A percentile compares a stretch with the other conserved stretches of the same genome.
Evolutionary conservation across 2,329 filamentous ascomycete species (phyloP).

Genomic region (Botryotinia narcissicola): DNA sequence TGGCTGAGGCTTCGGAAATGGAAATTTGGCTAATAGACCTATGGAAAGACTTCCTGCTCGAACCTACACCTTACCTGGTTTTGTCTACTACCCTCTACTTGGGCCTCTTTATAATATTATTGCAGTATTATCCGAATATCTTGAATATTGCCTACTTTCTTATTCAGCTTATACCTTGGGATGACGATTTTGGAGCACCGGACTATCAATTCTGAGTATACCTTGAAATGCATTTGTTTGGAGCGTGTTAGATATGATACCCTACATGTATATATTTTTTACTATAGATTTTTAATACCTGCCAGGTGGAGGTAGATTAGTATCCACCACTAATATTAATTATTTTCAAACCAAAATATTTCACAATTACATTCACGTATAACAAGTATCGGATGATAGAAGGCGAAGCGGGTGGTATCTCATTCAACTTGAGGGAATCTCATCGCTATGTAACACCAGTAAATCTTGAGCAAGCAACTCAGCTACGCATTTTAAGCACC

Average conservation of each 20-base stretch:
- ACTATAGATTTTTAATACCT: slow-evolving; percentile 3
- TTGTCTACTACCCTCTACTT: slow-evolving; percentile 29
- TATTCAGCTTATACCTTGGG: slow-evolving; percentile 31
- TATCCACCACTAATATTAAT: slow-evolving; percentile 20
- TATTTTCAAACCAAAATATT: not conserved
- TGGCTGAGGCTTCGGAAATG: slow-evolving; percentile 25
- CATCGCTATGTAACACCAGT: not conserved
- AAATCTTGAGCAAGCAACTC: not conserved
- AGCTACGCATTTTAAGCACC: not conserved
- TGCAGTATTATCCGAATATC: slow-evolving; percentile 26
- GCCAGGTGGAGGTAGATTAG: slow-evolving; percentile 20
- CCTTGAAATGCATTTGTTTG: slow-evolving; percentile 7
- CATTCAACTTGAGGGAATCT: not conserved
- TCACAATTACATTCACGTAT: not conserved
- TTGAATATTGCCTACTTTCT: slow-evolving; percentile 29
- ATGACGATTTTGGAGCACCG: slow-evolving; percentile 26
- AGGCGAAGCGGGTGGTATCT: slow-evolving; percentile 15
- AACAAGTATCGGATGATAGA: not conserved
- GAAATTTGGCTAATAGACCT: slow-evolving; percentile 32
- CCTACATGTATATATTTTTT: slow-evolving; percentile 23
- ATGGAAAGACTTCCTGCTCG: slow-evolving; percentile 33
- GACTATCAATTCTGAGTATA: slow-evolving; percentile 14
- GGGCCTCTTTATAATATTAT: slow-evolving; percentile 29
- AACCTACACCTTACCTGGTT: slow-evolving; percentile 34
- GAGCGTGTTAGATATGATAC: slow-evolving; percentile 22